Base-by-base conservation (phyloP, 2,329 filamentous ascomycete genomes). In the Fusarium pseudocircinatum region DNA sequence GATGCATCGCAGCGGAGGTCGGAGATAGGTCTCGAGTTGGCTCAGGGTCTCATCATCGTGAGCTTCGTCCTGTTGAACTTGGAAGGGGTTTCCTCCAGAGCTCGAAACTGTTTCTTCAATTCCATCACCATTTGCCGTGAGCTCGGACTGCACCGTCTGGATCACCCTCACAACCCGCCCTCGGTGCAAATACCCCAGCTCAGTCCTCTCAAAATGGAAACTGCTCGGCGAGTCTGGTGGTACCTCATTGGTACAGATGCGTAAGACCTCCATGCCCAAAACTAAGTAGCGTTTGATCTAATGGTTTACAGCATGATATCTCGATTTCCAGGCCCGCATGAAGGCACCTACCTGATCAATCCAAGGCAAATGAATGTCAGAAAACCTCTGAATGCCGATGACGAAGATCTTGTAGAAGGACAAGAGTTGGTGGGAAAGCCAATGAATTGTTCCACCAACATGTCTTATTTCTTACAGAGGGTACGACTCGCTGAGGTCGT, bases 181-280 rank as follows among this genome's bases (percentile, higher is more conserved):
- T 61, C 69, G 14, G 70, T 72, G 2, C 75, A 75, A 6, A 40
- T 65, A 24, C 73, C 79, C 13, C 78, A 77, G 24, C 63, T 67
- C 26, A 68, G 69, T 6, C 78, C 77, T 26, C 20, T 81, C 3
- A 77, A 77, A 39, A 75, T 71, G 10, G 84, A 86, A 60, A 79
- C 83, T 42, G 84, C 81, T 44, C 77, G 84, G 24, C 78, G 84
- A 50, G 70, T 85, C 7, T 86, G 84, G 84, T 86, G 84, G 84
- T 83, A 85, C 68, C 75, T 86, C 11, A 79, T 79, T 15, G 76
- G 81, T 2, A 82, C 80, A 9, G 83, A 85, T 67, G 84, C 82
- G 84, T 83, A 66, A 72, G 78, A 50, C 13, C 10, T 20, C 24
- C 18, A 11, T 49, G 13, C 13, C n/a, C 13, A 24, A 30, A 26